Percentiles rank a stretch among this genome's conserved stretches.
phyloP scores from a whole-genome alignment of 2,329 filamentous ascomycete species.

The Claviceps fusiformis region DNA sequence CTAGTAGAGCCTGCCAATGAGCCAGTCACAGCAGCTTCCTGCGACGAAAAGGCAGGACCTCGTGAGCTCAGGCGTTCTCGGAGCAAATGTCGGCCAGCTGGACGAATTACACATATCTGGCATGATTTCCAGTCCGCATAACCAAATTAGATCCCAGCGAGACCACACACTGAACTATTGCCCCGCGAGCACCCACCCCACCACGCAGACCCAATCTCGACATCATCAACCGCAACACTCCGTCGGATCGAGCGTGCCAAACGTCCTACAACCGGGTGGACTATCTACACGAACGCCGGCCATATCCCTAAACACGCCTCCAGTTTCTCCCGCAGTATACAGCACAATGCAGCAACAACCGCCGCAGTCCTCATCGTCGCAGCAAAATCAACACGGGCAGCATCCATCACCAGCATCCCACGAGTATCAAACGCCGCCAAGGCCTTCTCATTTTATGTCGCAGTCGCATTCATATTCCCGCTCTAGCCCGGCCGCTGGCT shows the following conservation, averaged over 20 bases:
- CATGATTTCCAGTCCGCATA: slow-evolving; percentile 24
- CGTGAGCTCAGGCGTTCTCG: slow-evolving; percentile 10
- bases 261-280: slow-evolving; percentile 45
- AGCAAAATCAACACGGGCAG: slow-evolving; percentile 17
- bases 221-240: slow-evolving; percentile 21
- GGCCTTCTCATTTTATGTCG: slow-evolving; percentile 50
- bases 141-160: slow-evolving; percentile 26
- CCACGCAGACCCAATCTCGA: slow-evolving; percentile 15
- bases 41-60: slow-evolving; percentile 14
- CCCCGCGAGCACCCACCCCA: slow-evolving; percentile 22
- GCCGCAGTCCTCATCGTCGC: slow-evolving; percentile 21
- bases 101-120: slow-evolving; percentile 43
- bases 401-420: slow-evolving; percentile 28
- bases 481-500: slow-evolving; percentile 60
- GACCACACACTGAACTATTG: slow-evolving; percentile 35
- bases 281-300: slow-evolving; percentile 20
- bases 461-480: slow-evolving; percentile 72
- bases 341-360: slow-evolving; percentile 21
- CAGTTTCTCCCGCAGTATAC: slow-evolving; percentile 33
- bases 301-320: slow-evolving; percentile 30
- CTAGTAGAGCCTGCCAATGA: slow-evolving; percentile 16
- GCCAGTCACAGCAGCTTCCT: slow-evolving; percentile 20
- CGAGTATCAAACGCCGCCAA: slow-evolving; percentile 50
- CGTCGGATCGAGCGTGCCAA: slow-evolving; percentile 34
- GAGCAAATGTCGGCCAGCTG: slow-evolving; percentile 20